A percentile compares a stretch with the other conserved stretches of the same genome.
Evolutionary conservation across 2,329 filamentous ascomycete species (phyloP).

Genomic region (Botrytis squamosa): DNA sequence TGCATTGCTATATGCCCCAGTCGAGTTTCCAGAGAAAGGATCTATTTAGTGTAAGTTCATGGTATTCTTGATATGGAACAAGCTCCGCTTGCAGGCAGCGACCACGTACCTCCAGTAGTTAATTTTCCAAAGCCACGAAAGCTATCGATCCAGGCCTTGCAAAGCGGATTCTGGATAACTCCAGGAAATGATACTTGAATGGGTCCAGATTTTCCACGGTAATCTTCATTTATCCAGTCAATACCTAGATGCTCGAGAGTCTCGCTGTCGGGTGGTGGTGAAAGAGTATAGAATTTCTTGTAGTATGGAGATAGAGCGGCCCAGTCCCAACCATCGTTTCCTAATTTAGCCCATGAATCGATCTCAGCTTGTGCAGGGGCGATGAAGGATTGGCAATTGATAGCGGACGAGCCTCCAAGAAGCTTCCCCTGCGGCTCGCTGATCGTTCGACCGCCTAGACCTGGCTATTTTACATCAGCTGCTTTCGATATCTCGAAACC

Average conservation of each 20-base stretch:
- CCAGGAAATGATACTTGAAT: conserved; percentile 16
- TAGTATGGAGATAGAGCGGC: conserved; percentile 25
- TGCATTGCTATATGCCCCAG: no score
- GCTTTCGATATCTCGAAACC: neutral
- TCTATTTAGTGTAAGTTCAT: no score
- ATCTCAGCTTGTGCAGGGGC: conserved; percentile 33
- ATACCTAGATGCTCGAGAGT: conserved; percentile 13
- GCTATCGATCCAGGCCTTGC: conserved; percentile 16
- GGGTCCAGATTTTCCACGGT: conserved; percentile 3
- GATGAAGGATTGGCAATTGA: conserved; percentile 36
- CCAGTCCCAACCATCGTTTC: conserved; percentile 45
- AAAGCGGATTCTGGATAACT: conserved; percentile 9
- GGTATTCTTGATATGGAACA: no score
- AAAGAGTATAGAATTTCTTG: conserved; percentile 18
- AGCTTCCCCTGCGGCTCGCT: conserved; percentile 36
- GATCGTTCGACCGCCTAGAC: conserved; percentile 17
- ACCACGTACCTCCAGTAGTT: conserved; percentile 35
- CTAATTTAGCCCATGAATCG: conserved; percentile 44
- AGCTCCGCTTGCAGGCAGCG: no score
- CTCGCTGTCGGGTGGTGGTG: neutral
- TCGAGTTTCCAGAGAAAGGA: no score
- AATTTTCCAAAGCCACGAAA: conserved; percentile 9
- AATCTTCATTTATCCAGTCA: conserved; percentile 19
- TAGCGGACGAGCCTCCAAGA: conserved; percentile 42
- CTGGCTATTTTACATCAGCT: conserved; percentile 25